Evolutionary conservation across 257 asterid genomes (phyloP).

Genomic region (Sherardia arvensis): DNA sequence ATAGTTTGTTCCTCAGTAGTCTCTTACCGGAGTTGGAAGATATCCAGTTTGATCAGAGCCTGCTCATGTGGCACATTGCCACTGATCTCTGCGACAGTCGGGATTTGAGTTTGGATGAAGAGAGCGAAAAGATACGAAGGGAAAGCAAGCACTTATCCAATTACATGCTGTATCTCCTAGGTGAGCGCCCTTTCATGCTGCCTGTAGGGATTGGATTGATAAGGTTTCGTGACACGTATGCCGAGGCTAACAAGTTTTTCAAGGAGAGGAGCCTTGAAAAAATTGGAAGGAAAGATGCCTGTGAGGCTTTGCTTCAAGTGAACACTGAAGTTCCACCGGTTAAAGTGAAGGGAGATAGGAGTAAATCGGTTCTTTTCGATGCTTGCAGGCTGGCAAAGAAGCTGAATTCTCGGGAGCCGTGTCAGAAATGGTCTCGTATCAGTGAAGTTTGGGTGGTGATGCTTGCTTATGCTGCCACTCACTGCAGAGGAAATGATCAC

Average conservation of each 20-base stretch:
- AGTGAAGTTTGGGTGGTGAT: conserved; percentile 44
- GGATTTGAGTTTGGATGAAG: conserved; percentile 1
- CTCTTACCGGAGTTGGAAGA: conserved; percentile 10
- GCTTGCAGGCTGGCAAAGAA: conserved; percentile 37
- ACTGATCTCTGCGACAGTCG: conserved; percentile 35
- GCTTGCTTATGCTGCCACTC: conserved; percentile 38
- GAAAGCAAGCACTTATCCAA: conserved; percentile 38
- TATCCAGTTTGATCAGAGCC: conserved; percentile 31
- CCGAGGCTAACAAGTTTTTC: conserved; percentile 36
- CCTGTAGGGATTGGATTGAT: conserved; percentile 50
- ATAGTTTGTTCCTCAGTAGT: conserved; percentile 12
- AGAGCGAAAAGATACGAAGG: neutral
- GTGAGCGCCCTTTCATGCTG: conserved; percentile 38
- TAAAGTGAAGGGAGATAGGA: conserved; percentile 52
- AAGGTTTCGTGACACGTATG: conserved; percentile 41
- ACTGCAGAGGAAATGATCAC: conserved; percentile 41
- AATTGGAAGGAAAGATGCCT: conserved; percentile 14
- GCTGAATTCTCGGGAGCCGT: neutral
- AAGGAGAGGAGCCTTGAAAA: conserved; percentile 10
- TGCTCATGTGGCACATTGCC: conserved; percentile 44
- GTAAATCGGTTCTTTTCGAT: conserved; percentile 49
- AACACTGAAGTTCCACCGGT: conserved; percentile 29
- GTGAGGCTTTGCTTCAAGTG: conserved; percentile 28
- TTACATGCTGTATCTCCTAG: conserved; percentile 44
- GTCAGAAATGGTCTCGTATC: conserved; percentile 20